Base-by-base conservation (phyloP, 345 rosid species). In the Streptanthus diversifolius region DNA sequence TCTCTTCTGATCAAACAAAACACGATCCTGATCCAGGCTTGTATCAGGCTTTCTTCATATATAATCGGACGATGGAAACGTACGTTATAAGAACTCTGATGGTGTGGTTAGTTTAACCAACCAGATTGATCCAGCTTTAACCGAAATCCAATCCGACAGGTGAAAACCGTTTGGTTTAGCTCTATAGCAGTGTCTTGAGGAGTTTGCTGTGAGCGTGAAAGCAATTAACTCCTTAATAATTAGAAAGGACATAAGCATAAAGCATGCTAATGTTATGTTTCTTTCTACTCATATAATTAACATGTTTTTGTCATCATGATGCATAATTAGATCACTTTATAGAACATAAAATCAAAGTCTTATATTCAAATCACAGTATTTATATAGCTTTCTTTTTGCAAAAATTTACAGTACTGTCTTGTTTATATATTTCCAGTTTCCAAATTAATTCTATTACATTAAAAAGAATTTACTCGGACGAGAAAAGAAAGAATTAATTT, bases 241-340 rank as follows among this genome's bases (percentile, higher is more conserved):
- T 52, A 14, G 36, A 61, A 27, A 40, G 52, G 59, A 71, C 61
- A 71, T 19, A 21, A 51, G 22, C 41, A 43, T 73, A 60, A 39
- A 62, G 43, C 33, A 72, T 73, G 77, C 71, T 51, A 45, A 25
- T 63, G 43, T 33, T 55, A n/a, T 33, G 47, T 54, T 54, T 41
- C 29, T 54, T 63, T 72, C 29, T 63, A 40, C 29, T 41, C 63
- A 43, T 43, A 29, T 41, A 21, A 10, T 41, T 43, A 54, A 43
- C 49, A 33, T 25, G 58, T 55, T 41, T 53, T 15, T 21, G 11
- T 64, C 51, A 64, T 64, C 49, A 73, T 64, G 57, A 64, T 48
- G 32, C 36, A 49, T 58, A 35, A 36, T 66, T 29, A 48, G 18
- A 24, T 44, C 39, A 63, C 77, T 63, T 64, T 62, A 9, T 19